Base-by-base conservation (phyloP, 345 rosid genomes). In the Mercurialis annua region DNA sequence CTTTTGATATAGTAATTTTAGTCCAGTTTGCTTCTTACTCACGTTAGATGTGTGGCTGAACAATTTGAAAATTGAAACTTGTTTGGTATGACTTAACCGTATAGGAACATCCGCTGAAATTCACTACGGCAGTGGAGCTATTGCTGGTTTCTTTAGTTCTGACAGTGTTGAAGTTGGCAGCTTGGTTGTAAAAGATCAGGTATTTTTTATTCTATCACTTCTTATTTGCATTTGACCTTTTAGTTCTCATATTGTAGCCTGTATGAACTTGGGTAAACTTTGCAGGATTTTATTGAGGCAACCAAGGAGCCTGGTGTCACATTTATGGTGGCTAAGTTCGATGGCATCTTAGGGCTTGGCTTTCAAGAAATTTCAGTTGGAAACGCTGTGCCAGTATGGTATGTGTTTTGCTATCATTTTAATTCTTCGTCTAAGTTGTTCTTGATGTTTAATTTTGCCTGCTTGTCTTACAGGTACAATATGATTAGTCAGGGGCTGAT, bases 271-370 rank as follows among this genome's bases (percentile, higher is more conserved):
- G 34, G 65, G 18, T 24, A 4, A 58, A 47, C 20, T 21, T 44
- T 46, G 24, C 68, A 76, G 79, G 69, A 70, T 40, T 76, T 76
- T 46, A 76, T 76, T 23, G 79, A 76, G 72, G 72, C 75, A 55
- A 76, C 79, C 14, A 61, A 44, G 52, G 79, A 76, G 66, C 75
- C 79, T 29, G 6, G 79, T 26, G 29, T 66, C 34, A 56, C 75
- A 26, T 76, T 76, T 66, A 5, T 76, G 65, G 20, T 26, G 75
- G 75, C 72, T 55, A 76, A 71, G 29, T 76, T 76, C 66, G 79
- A 76, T 61, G 79, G 75, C 5, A 61, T 76, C 33, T 47, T 76
- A 31, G 79, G 79, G 59, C 72, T 76, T 66, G 79, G 79, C 21
- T 76, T 76, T 67, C 57, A 66, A 48, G 79, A 76, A 66, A 76